Percentiles rank a stretch among this genome's conserved stretches.
These are phyloP conservation scores for Marasmius fiardii DNA, from an alignment of 1,284 basidiomycete genomes.

Conservation along the genomic window DNA sequence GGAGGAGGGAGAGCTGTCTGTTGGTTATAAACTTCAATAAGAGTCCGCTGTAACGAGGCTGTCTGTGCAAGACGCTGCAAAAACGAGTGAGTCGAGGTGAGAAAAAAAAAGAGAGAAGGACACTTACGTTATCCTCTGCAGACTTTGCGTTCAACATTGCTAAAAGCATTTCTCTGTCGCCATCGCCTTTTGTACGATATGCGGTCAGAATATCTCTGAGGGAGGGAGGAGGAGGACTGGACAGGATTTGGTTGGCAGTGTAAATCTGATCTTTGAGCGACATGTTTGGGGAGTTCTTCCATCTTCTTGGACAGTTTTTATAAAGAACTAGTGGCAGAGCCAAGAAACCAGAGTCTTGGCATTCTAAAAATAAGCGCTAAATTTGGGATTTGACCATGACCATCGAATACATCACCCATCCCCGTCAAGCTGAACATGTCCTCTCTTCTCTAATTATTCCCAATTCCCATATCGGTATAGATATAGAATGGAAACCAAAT, in stretches of 20 bases:
- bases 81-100: constrained; percentile 18
- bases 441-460: constrained; percentile 11
- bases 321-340: not conserved
- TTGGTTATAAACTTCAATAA: constrained; percentile 35
- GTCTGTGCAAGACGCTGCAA: constrained; percentile 65
- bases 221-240: constrained; percentile 64
- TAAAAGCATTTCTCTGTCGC: constrained; percentile 85
- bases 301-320: not conserved
- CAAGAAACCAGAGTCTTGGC: not conserved
- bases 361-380: not conserved
- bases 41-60: constrained; percentile 62
- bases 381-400: not conserved
- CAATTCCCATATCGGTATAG: constrained; percentile 52
- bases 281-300: constrained; percentile 14
- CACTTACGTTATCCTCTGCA: constrained; percentile 79
- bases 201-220: constrained; percentile 83
- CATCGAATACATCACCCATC: not conserved
- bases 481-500: constrained; percentile 72
- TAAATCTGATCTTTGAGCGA: not conserved
- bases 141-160: constrained; percentile 87
- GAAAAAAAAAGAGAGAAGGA: constrained; percentile 6
- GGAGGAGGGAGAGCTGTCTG: not conserved
- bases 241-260: constrained; percentile 2
- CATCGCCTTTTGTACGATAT: constrained; percentile 80
- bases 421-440: not conserved